Conservation (phyloP, 2,329 filamentous ascomycete species). For the Pseudogymnoascus sp. region DNA sequence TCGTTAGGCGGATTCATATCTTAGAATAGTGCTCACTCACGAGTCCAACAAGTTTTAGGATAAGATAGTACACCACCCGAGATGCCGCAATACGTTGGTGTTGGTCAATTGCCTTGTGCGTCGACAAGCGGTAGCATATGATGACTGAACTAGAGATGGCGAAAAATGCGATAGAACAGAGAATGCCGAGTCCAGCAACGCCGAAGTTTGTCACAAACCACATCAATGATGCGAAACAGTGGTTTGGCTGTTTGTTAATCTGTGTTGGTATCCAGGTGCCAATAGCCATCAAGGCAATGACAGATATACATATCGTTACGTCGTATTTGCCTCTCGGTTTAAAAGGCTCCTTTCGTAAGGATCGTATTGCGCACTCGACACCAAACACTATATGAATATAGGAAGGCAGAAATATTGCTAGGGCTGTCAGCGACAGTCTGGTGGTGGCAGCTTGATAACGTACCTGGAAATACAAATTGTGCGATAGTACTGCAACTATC, state of each 20-base stretch:
- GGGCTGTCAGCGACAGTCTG: slow-evolving; percentile 23
- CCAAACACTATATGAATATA: slow-evolving; percentile 60
- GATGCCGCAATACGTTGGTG: slow-evolving; percentile 58
- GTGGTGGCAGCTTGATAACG: slow-evolving; percentile 13
- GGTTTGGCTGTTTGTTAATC: slow-evolving; percentile 46
- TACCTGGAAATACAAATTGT: slow-evolving; percentile 55
- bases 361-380: slow-evolving; percentile 51
- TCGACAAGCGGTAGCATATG: slow-evolving; percentile 51
- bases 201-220: slow-evolving; percentile 60
- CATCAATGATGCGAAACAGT: slow-evolving; percentile 61
- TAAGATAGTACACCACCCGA: slow-evolving; percentile 60
- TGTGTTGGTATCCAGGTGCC: slow-evolving; percentile 52
- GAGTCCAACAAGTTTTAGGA: slow-evolving; percentile 48
- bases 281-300: slow-evolving; percentile 45
- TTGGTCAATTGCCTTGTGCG: slow-evolving; percentile 46
- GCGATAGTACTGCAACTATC: slow-evolving; percentile 47
- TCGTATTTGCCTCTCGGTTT: slow-evolving; percentile 53
- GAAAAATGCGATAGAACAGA: slow-evolving; percentile 43
- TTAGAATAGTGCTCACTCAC: slow-evolving; percentile 36
- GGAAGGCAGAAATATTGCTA: slow-evolving; percentile 60
- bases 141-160: slow-evolving; percentile 44
- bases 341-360: slow-evolving; percentile 49
- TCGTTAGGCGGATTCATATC: slow-evolving; percentile 21
- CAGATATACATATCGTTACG: slow-evolving; percentile 47
- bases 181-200: slow-evolving; percentile 47